Conservation (phyloP, 2,329 filamentous ascomycete genomes). For the Thelonectria discophora region DNA sequence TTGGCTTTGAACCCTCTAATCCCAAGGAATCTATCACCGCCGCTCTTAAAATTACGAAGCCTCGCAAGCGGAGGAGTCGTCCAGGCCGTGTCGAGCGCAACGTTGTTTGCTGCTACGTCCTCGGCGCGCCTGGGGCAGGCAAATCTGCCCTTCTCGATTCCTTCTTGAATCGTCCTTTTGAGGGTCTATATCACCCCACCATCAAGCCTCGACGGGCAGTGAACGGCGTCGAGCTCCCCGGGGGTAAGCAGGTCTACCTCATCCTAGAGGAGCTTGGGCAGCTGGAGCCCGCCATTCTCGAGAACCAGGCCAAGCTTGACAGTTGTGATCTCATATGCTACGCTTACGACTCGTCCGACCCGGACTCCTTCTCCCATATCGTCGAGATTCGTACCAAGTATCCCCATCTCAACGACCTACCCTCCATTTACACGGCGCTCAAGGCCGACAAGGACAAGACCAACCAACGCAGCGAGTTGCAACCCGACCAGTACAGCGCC, state of each 20-base stretch:
- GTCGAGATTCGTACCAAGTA: constrained; percentile 81
- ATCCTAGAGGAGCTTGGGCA: constrained; percentile 96
- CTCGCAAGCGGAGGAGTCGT: constrained; percentile 83
- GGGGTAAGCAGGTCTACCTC: constrained; percentile 95
- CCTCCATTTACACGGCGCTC: constrained; percentile 89
- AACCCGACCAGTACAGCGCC: constrained; percentile 91
- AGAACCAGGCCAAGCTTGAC: constrained; percentile 89
- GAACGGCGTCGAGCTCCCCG: constrained; percentile 94
- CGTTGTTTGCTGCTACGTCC: constrained; percentile 91
- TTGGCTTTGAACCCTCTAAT: constrained; percentile 88
- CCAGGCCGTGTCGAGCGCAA: constrained; percentile 91
- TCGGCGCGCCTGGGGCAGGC: constrained; percentile 85
- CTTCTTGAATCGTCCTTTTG: constrained; percentile 90
- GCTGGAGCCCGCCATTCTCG: constrained; percentile 91
- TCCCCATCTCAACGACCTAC: constrained; percentile 86
- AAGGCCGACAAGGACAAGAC: constrained; percentile 97
- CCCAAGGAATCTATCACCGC: constrained; percentile 80
- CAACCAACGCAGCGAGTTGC: constrained; percentile 89
- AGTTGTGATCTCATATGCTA: constrained; percentile 95
- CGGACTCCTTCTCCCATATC: constrained; percentile 94
- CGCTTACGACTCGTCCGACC: constrained; percentile 95
- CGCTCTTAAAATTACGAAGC: constrained; percentile 91
- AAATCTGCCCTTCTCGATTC: constrained; percentile 92
- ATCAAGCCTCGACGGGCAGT: constrained; percentile 94
- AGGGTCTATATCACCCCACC: constrained; percentile 84